Evolutionary conservation across 805 yeast species (phyloP).

Genomic region (Monosporozyma yasuniensis): DNA sequence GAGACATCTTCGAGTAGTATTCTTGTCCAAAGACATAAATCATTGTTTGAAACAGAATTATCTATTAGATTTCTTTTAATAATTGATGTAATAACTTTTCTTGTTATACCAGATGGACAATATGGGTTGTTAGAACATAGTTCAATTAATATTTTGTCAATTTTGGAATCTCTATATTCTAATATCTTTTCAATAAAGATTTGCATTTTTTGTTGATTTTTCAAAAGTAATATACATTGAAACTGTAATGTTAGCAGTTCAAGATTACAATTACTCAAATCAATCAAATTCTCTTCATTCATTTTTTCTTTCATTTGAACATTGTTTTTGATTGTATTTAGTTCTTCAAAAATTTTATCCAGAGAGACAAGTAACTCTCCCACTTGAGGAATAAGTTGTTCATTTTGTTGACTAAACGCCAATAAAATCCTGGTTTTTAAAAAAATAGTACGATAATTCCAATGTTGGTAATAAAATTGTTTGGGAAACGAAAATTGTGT

Average conservation of each 20-base stretch:
- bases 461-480: slow-evolving; percentile 21
- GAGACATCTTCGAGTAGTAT: slow-evolving; percentile 13
- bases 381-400: slow-evolving; percentile 8
- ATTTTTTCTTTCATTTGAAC: not conserved
- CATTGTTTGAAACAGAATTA: slow-evolving; percentile 6
- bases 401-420: not conserved
- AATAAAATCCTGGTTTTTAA: not conserved
- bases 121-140: not conserved
- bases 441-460: slow-evolving; percentile 17
- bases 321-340: slow-evolving; percentile 5
- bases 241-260: slow-evolving; percentile 19
- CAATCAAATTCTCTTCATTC: not conserved
- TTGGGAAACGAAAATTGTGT: slow-evolving; percentile 15
- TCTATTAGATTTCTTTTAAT: slow-evolving; percentile 20
- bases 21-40: slow-evolving; percentile 27
- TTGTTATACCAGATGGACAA: slow-evolving; percentile 13
- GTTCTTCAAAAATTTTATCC: not conserved
- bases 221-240: slow-evolving; percentile 19
- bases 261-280: slow-evolving; percentile 16
- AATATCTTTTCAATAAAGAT: not conserved
- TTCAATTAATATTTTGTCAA: slow-evolving; percentile 8
- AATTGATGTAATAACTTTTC: slow-evolving; percentile 13
- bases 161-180: not conserved
- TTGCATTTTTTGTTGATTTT: not conserved
- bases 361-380: not conserved